A percentile compares a stretch with the other conserved stretches of the same genome.
Conservation (phyloP, 228 moss, liverwort and hornwort genomes). For the Sphagnum fallax region DNA sequence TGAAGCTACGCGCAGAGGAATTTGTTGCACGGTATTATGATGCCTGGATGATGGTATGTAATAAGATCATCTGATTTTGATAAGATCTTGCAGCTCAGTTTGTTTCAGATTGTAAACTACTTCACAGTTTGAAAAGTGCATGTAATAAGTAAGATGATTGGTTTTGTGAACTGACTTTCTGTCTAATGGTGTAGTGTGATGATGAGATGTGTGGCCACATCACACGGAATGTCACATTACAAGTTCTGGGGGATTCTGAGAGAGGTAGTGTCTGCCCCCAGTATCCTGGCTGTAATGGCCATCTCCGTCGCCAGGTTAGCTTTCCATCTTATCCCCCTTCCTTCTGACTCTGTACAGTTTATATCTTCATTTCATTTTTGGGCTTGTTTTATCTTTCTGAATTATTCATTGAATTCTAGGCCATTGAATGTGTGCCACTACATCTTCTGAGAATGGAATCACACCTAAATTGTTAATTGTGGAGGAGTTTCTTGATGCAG, state of each 20-base stretch:
- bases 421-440: too few relatives aligned
- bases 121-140: too few relatives aligned
- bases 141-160: too few relatives aligned
- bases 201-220: slow-evolving; percentile 92
- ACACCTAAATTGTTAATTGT: too few relatives aligned
- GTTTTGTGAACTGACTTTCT: neutral
- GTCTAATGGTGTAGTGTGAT: slow-evolving; percentile 52
- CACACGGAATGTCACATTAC: slow-evolving; percentile 68
- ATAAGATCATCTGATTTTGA: neutral
- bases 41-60: slow-evolving; percentile 77
- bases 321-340: neutral
- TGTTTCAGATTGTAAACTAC: too few relatives aligned
- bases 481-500: slow-evolving; percentile 11
- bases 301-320: slow-evolving; percentile 64
- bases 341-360: neutral
- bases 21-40: slow-evolving; percentile 82
- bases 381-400: too few relatives aligned
- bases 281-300: slow-evolving; percentile 90
- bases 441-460: too few relatives aligned
- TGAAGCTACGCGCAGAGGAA: slow-evolving; percentile 86
- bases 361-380: neutral
- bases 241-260: slow-evolving; percentile 82
- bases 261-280: slow-evolving; percentile 91
- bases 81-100: too few relatives aligned
- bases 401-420: too few relatives aligned